Conservation (phyloP, 352 stramenopile genomes). For the Phytophthora pseudosyringae region DNA sequence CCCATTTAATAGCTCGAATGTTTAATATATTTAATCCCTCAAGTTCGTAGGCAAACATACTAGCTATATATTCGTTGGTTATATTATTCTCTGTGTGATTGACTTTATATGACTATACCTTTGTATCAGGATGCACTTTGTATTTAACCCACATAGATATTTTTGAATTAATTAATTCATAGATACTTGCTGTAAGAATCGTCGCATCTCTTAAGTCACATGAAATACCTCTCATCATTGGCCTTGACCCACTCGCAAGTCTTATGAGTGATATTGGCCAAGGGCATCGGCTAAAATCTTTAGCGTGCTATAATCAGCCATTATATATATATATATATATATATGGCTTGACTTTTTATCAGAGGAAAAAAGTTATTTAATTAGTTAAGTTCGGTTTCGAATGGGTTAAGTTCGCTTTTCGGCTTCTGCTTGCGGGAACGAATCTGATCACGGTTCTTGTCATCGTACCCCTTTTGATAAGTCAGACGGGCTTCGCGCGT, state of each 20-base stretch:
- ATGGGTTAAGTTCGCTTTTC: conserved; percentile 1
- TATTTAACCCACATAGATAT: background rate
- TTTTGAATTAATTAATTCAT: too few relatives aligned
- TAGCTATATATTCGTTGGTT: background rate
- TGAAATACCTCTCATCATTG: too few relatives aligned
- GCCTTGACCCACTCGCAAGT: too few relatives aligned
- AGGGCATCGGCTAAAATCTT: too few relatives aligned
- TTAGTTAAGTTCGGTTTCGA: conserved; percentile 4
- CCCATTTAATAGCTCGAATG: background rate
- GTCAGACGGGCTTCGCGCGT: too few relatives aligned
- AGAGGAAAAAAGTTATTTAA: background rate
- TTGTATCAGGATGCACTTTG: conserved; percentile 1
- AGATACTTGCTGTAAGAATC: too few relatives aligned
- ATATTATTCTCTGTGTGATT: background rate
- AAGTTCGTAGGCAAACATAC: background rate
- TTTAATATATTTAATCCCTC: background rate
- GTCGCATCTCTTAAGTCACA: too few relatives aligned
- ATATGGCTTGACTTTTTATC: background rate
- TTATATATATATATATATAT: too few relatives aligned
- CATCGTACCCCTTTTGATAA: background rate
- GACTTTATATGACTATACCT: background rate
- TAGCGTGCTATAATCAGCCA: too few relatives aligned
- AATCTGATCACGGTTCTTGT: background rate
- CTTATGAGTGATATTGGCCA: too few relatives aligned
- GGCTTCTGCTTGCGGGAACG: background rate